Evolutionary conservation across 495 filamentous ascomycete species (phyloP).

Genomic region (Trichoderma parareesei): DNA sequence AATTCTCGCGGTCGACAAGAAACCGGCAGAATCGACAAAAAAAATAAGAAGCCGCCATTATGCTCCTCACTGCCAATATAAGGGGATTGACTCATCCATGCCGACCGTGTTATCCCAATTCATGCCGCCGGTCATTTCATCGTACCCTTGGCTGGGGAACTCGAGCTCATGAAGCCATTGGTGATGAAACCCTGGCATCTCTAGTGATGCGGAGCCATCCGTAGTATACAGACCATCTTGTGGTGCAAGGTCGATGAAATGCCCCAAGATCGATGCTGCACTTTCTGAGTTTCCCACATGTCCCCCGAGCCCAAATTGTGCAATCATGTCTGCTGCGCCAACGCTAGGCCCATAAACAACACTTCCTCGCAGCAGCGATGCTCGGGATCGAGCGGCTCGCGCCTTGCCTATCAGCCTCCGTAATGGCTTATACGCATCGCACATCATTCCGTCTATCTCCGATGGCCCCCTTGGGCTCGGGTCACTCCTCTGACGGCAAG

Average conservation of each 20-base stretch:
- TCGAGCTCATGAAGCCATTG: background rate
- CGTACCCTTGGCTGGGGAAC: background rate
- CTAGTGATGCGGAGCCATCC: background rate
- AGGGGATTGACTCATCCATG: no score
- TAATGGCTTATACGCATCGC: background rate
- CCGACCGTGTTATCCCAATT: background rate
- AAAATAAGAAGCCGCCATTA: no score
- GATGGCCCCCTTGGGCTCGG: background rate
- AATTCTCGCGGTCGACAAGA: no score
- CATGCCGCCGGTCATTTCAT: background rate
- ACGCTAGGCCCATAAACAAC: background rate
- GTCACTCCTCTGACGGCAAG: background rate
- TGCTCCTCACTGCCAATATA: no score
- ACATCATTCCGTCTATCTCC: background rate
- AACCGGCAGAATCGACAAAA: no score
- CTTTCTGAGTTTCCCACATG: background rate
- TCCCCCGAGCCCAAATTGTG: background rate
- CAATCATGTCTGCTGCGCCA: background rate
- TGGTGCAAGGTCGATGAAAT: background rate
- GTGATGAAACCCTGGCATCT: background rate
- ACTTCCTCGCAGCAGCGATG: background rate
- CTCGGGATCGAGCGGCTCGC: background rate
- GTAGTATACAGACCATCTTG: background rate
- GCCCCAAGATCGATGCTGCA: background rate
- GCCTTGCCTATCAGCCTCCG: background rate